Percentiles rank a stretch among this genome's conserved stretches.
These are phyloP conservation scores for Lactifluus pinguis DNA, from an alignment of 768 basidiomycete genomes.

Conservation along the genomic window DNA sequence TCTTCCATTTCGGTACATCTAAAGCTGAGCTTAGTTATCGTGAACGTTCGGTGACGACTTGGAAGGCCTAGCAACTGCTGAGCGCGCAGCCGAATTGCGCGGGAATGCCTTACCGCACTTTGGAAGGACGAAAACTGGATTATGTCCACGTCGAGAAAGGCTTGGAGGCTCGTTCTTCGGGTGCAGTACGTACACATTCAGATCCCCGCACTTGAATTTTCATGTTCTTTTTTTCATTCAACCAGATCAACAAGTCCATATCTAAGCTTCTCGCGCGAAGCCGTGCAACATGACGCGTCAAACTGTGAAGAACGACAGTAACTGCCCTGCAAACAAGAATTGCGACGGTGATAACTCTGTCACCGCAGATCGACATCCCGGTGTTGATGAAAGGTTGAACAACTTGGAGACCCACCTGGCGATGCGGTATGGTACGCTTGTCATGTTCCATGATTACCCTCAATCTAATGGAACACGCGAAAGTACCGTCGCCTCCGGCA, in stretches of 20 bases:
- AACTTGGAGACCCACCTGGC: constrained; percentile 68
- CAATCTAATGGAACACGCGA: neutral
- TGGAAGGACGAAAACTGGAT: constrained; percentile 64
- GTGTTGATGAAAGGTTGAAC: constrained; percentile 49
- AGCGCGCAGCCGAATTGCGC: constrained; percentile 24
- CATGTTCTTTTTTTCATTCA: neutral
- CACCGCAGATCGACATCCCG: constrained; percentile 44
- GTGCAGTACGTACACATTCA: constrained; percentile 39
- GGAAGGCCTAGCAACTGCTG: constrained; percentile 8
- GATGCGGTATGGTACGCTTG: constrained; percentile 54
- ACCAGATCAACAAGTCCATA: constrained; percentile 56
- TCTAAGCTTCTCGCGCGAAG: constrained; percentile 64
- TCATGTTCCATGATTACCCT: neutral
- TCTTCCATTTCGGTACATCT: constrained; percentile 20
- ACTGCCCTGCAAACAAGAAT: neutral
- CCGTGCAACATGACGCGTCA: constrained; percentile 62
- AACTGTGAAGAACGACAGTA: constrained; percentile 36
- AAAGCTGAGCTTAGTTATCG: neutral
- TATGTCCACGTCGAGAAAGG: constrained; percentile 46
- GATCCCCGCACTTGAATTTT: neutral
- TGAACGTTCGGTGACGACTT: constrained; percentile 10
- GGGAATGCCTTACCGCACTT: constrained; percentile 24
- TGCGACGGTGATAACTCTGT: constrained; percentile 24
- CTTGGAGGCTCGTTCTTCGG: constrained; percentile 41
- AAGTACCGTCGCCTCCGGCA: constrained; percentile 65